A percentile compares a stretch with the other conserved stretches of the same genome.
Evolutionary conservation across 257 asterid genomes (phyloP).

Genomic region (Solanum lycopersicoides): DNA sequence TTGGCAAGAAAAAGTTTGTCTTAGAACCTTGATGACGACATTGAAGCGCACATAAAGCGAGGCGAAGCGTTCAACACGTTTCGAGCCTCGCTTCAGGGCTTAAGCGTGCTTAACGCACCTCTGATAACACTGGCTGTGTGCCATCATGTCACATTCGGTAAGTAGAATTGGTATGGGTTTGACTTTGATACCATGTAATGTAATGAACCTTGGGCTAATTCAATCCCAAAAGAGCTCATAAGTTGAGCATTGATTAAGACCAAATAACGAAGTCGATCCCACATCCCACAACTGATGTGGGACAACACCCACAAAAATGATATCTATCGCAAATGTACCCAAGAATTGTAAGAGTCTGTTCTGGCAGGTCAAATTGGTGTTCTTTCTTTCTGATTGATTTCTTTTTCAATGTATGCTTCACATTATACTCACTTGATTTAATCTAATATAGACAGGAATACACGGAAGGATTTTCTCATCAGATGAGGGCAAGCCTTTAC

Average conservation of each 20-base stretch:
- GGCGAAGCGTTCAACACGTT: too few species aligned
- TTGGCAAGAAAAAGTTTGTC: too few species aligned
- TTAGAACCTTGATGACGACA: too few species aligned
- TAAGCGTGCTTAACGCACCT: too few species aligned
- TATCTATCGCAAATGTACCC: background rate
- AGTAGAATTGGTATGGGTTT: background rate
- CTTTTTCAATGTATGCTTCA: background rate
- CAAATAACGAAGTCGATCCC: background rate
- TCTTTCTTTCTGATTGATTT: background rate
- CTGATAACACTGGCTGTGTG: background rate
- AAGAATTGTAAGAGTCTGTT: background rate
- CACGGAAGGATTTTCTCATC: slow-evolving; percentile 43
- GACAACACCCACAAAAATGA: background rate
- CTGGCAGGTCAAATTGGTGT: background rate
- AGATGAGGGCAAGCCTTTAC: slow-evolving; percentile 30
- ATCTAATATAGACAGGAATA: slow-evolving; percentile 28
- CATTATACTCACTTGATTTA: background rate
- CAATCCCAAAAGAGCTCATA: background rate
- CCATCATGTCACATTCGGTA: background rate
- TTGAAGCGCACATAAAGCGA: too few species aligned
- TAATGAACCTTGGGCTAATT: background rate
- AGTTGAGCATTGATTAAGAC: background rate
- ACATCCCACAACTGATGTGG: background rate
- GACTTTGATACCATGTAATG: background rate
- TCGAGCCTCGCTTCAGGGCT: too few species aligned